Conservation (phyloP, 1,284 basidiomycete genomes). For the Austroboletus olivaceoglutinosus region DNA sequence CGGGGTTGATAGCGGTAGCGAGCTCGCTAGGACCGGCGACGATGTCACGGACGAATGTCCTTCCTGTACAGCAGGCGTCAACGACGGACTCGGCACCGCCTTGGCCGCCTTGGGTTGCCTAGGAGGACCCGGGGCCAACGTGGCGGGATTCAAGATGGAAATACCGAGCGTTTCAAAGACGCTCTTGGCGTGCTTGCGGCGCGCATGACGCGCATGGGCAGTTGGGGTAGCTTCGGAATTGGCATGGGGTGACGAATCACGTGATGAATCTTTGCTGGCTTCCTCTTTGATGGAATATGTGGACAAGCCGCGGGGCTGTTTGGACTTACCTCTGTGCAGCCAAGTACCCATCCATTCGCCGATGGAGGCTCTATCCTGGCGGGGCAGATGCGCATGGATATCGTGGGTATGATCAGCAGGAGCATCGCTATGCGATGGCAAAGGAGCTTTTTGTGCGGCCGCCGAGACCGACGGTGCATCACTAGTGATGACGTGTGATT, state of each 20-base stretch:
- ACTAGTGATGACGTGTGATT: conserved; percentile 1
- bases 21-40: conserved; percentile 40
- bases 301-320: conserved; percentile 22
- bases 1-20: conserved; percentile 35
- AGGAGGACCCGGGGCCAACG: conserved; percentile 15
- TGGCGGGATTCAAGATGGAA: conserved; percentile 56
- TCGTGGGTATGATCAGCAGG: conserved; percentile 9
- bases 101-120: conserved; percentile 34
- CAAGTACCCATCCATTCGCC: conserved; percentile 70
- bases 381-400: conserved; percentile 9
- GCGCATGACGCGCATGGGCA: conserved; percentile 20
- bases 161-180: conserved; percentile 71
- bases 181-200: conserved; percentile 52
- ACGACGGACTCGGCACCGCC: neutral
- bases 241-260: conserved; percentile 22
- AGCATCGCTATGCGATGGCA: conserved; percentile 5
- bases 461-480: conserved; percentile 1
- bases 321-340: conserved; percentile 48
- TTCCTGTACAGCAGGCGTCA: conserved; percentile 10
- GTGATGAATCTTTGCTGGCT: conserved; percentile 21
- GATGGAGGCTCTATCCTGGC: conserved; percentile 38
- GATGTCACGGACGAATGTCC: conserved; percentile 33
- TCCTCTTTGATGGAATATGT: conserved; percentile 21
- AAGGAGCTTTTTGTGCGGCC: conserved; percentile 2
- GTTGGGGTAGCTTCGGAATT: conserved; percentile 5